Evolutionary conservation across 352 stramenopile genomes (phyloP), one percentile per base, ranked within the genome.

Genomic region (Pythium guiyangense): DNA sequence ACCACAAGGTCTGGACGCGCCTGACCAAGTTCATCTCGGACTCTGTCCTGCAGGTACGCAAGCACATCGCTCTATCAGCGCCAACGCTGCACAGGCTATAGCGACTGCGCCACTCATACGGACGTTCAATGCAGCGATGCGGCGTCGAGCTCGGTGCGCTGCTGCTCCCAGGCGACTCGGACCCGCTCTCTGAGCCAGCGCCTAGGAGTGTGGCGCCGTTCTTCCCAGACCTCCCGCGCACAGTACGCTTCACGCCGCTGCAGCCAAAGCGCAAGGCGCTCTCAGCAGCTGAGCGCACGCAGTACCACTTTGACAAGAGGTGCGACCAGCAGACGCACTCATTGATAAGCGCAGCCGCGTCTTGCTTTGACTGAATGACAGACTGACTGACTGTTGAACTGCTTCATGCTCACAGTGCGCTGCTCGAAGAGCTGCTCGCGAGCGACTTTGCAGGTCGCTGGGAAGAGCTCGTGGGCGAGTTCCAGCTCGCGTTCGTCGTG

Each of bases 401-500:
- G 44, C 26, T 35, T 10, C 31, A 35, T 10, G 11, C 47, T 14
- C 10, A 3, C 45, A 86, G 80, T 56, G 60, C 69, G 22, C 73
- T 77, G 50, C 57, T 89, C 17, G 66, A 86, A 65, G 70, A 81
- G 50, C 42, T 87, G 35, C 67, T 86, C 25, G 47, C 58, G 10
- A 53, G 25, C 4, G 60, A 68, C 22, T 86, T 80, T 59, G 49
- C 49, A 12, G 66, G 63, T 0, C 60, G 72, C 44, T 97, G 86
- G 85, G 50, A 87, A 53, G 66, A 90, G 42, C 72, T 98, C 31
- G 44, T 98, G 15, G 95, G 88, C 27, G 93, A 98, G 73, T 61
- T 98, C 56, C 92, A 98, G 67, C 64, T 98, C n/a, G 79, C 89
- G 5, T 98, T 97, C 60, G 52, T 97, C 14, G 52, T 97, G 4